Percentiles rank a stretch among this genome's conserved stretches.
Conservation (phyloP, 2,329 filamentous ascomycete species). For the Cadophora sp. region DNA sequence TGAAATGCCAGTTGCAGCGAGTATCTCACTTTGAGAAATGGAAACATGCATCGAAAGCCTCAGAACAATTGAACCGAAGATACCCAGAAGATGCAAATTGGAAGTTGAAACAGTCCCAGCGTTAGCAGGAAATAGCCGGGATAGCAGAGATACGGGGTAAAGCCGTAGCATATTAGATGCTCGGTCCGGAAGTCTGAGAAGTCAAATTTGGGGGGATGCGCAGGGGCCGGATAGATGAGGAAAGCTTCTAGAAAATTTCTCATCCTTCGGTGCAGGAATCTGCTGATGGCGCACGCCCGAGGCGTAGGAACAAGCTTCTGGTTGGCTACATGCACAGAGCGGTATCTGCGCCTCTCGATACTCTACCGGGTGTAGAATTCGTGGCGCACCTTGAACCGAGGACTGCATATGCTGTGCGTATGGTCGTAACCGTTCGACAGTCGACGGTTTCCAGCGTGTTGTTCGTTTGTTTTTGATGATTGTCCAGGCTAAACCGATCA, state of each 20-base stretch:
- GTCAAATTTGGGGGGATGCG: background rate
- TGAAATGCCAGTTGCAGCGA: background rate
- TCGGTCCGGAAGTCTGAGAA: background rate
- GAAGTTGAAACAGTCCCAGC: background rate
- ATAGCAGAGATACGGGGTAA: background rate
- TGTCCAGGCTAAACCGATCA: background rate
- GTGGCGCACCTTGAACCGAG: background rate
- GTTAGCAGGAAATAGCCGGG: background rate
- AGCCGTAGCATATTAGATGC: background rate
- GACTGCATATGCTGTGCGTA: background rate
- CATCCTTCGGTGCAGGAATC: conserved; percentile 9
- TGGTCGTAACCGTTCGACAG: background rate
- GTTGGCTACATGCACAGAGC: background rate
- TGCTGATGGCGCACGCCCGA: conserved; percentile 3
- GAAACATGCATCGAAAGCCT: background rate
- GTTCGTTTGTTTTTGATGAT: background rate
- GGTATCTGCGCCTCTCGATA: conserved; percentile 1
- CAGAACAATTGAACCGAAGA: background rate
- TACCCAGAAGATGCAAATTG: background rate
- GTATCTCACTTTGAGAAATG: background rate
- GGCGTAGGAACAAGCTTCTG: background rate
- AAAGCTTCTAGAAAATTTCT: conserved; percentile 15
- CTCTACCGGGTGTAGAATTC: background rate
- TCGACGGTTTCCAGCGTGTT: background rate
- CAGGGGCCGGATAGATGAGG: background rate